Evolutionary conservation across 1,284 basidiomycete species (phyloP), one percentile per base, ranked within the genome.

Genomic region (Leucoagaricus sp.): DNA sequence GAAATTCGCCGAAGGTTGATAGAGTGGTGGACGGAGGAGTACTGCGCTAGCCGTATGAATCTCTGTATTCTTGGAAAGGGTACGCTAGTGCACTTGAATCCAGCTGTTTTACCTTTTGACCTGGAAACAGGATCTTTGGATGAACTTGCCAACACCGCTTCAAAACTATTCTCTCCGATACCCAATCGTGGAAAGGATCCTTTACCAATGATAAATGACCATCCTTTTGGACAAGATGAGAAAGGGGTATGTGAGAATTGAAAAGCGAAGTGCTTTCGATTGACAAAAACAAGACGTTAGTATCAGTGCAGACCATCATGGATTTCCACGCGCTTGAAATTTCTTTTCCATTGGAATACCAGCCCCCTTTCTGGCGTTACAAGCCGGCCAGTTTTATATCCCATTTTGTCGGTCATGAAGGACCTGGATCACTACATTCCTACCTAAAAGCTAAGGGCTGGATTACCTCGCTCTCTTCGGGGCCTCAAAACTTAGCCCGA

Each of bases 391-490:
- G 85, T 60, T 91, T 95, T 70, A 69, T 99, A 17, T 82, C 87
- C 2, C 94, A 98, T 71, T 89, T 97, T 67, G 74, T 98, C 48
- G 97, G 97, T 0, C 96, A 99, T 70, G 98, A 99, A 75, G 98
- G 97, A 3, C 87, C 91, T 36, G 97, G 97, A 1, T 98, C 95
- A 0, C 76, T 99, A 41, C 83, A 96, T 63, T 94, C 94, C 1
- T 94, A 95, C 71, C 79, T 99, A 60, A 99, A 98, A 77, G 79
- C 83, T 63, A 89, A 91, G 67, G 94, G 96, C 4, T 98, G 96
- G 96, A 85, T 91, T 49, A 95, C 92, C 56, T 80, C 80, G 21
- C 77, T 99, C 46, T 86, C 83, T 56, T 82, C 88, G 40, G 94
- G 93, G 3, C 79, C 85, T 2, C 88, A 91, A 58, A 80, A 84